Percentiles rank a stretch among this genome's conserved stretches.
Conservation (phyloP, 2,329 filamentous ascomycete genomes). For the Claviceps citrina region DNA sequence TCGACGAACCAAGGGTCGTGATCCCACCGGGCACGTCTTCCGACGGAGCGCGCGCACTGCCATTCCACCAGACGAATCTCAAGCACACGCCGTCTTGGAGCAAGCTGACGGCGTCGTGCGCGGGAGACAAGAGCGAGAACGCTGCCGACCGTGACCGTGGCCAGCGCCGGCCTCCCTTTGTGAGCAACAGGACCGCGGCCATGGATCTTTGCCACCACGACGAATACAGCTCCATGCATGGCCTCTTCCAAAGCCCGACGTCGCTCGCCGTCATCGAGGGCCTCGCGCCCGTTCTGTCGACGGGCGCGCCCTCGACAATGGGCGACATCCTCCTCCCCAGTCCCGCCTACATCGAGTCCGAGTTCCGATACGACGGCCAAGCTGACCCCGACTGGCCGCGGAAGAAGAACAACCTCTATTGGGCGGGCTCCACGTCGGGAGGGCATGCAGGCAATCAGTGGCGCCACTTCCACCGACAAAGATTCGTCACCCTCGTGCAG, state of each 20-base stretch:
- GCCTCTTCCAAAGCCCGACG: constrained; percentile 27
- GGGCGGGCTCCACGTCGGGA: constrained; percentile 41
- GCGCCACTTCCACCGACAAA: constrained; percentile 31
- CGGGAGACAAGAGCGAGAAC: too few species aligned
- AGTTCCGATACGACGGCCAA: constrained; percentile 25
- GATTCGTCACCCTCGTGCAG: constrained; percentile 25
- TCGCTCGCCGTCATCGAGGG: constrained; percentile 26
- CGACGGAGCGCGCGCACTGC: too few species aligned
- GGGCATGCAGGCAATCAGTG: constrained; percentile 26
- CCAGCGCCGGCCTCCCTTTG: too few species aligned
- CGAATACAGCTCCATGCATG: constrained; percentile 28
- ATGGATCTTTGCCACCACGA: constrained; percentile 29
- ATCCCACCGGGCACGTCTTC: too few species aligned
- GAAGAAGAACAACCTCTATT: constrained; percentile 38
- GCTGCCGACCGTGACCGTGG: too few species aligned
- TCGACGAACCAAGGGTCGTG: constrained; percentile 33
- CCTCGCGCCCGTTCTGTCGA: constrained; percentile 31
- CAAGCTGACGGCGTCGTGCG: too few species aligned
- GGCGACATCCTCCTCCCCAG: constrained; percentile 37
- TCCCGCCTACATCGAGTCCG: constrained; percentile 29
- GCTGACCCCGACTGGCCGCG: constrained; percentile 31
- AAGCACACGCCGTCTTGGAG: not conserved
- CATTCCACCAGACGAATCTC: not conserved
- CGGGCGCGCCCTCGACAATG: constrained; percentile 29
- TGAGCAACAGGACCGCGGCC: not conserved